Percentiles rank a stretch among this genome's conserved stretches.
Evolutionary conservation across 2,329 filamentous ascomycete genomes (phyloP).

Genomic region (Chaetomium globosum): DNA sequence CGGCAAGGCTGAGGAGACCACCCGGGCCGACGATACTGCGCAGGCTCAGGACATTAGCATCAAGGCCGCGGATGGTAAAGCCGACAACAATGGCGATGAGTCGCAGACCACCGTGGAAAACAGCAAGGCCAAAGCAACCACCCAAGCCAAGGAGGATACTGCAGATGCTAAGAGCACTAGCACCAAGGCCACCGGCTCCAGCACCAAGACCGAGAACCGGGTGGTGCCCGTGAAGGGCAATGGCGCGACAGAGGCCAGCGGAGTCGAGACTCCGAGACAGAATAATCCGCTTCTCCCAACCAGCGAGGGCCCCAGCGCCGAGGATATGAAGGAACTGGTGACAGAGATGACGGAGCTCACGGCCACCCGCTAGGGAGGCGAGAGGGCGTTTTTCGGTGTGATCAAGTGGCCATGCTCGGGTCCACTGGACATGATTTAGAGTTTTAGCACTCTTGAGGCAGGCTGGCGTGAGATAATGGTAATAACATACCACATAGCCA

Average conservation of each 20-base stretch:
- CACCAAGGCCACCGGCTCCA: neutral
- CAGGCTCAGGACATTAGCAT: too few species aligned
- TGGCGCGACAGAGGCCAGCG: neutral
- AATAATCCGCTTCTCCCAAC: neutral
- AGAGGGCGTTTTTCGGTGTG: neutral
- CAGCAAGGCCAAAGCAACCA: too few species aligned
- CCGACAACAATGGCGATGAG: too few species aligned
- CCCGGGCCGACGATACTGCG: too few species aligned
- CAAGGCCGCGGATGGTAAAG: too few species aligned
- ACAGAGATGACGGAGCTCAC: conserved; percentile 9
- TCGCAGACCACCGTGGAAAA: too few species aligned
- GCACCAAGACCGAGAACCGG: neutral
- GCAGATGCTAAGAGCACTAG: too few species aligned
- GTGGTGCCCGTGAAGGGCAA: neutral
- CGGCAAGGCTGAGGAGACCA: neutral
- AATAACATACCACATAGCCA: neutral
- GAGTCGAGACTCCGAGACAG: too few species aligned
- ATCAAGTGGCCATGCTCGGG: neutral
- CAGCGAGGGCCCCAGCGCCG: neutral
- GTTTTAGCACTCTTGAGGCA: neutral
- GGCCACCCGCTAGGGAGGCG: neutral
- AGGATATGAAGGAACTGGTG: conserved; percentile 9
- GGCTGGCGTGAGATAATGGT: neutral
- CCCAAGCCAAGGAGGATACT: too few species aligned
- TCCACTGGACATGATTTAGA: neutral